phyloP scores from a whole-genome alignment of 176 grass and related monocot species.

The Cocos nucifera region DNA sequence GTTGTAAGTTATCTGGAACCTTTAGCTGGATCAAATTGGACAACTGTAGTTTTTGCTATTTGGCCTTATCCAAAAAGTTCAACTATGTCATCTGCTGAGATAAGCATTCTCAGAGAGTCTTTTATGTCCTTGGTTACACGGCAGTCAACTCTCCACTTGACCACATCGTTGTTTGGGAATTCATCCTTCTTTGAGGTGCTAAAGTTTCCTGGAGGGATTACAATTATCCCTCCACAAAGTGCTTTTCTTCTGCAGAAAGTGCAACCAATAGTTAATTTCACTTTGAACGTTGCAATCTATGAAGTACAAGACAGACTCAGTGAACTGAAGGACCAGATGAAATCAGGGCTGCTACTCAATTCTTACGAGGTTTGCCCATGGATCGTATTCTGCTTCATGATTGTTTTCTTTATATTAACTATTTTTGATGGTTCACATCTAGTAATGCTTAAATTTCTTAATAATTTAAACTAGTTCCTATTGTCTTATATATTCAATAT shows the following conservation, averaged over 20 bases:
- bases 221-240: slow-evolving; percentile 77
- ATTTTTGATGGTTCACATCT: too few species aligned
- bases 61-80: slow-evolving; percentile 63
- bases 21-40: slow-evolving; percentile 48
- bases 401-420: too few species aligned
- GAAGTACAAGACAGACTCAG: slow-evolving; percentile 50
- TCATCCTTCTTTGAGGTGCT: slow-evolving; percentile 60
- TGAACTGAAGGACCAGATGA: slow-evolving; percentile 81
- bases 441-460: too few species aligned
- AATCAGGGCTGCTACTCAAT: slow-evolving; percentile 56
- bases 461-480: too few species aligned
- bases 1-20: slow-evolving; percentile 51
- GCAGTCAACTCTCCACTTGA: slow-evolving; percentile 67
- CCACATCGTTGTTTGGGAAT: slow-evolving; percentile 53
- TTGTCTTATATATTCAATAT: too few species aligned
- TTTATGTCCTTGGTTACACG: slow-evolving; percentile 66
- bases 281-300: slow-evolving; percentile 66
- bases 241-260: slow-evolving; percentile 74
- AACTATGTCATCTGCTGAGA: slow-evolving; percentile 46
- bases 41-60: slow-evolving; percentile 68
- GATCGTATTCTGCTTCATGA: too few species aligned
- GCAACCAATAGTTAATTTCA: slow-evolving; percentile 74
- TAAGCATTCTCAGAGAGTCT: slow-evolving; percentile 73
- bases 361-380: slow-evolving; percentile 56
- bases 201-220: slow-evolving; percentile 83